These are phyloP conservation scores for Prunus mongolica DNA, from an alignment of 306 rosid species.

Conservation along the genomic window DNA sequence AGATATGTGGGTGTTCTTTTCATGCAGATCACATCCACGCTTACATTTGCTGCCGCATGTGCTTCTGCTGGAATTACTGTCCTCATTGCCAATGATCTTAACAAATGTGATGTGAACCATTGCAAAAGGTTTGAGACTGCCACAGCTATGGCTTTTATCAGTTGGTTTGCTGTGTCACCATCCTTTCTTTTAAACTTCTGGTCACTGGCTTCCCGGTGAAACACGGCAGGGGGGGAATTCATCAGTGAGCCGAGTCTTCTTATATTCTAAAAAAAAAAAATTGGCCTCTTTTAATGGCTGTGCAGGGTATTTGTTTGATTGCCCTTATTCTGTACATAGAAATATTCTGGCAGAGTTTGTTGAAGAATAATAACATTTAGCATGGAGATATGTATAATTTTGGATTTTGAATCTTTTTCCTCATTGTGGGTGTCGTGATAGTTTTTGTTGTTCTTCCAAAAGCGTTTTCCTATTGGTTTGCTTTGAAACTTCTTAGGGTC, in stretches of 20 bases:
- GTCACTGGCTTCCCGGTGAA: constrained; percentile 39
- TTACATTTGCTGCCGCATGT: constrained; percentile 42
- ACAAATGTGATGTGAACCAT: constrained; percentile 29
- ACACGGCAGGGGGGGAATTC: neutral
- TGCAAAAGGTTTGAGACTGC: constrained; percentile 37
- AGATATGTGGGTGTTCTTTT: neutral
- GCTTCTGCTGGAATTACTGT: constrained; percentile 49
- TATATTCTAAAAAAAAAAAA: neutral
- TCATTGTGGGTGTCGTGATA: neutral
- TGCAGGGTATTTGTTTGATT: neutral
- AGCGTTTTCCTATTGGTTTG: neutral
- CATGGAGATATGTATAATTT: neutral
- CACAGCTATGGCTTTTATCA: constrained; percentile 44
- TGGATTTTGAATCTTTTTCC: neutral
- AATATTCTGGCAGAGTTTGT: neutral
- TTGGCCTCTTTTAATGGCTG: neutral
- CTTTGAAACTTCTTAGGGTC: neutral
- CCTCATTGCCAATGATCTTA: constrained; percentile 35
- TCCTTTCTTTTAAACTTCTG: constrained; percentile 41
- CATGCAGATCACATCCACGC: constrained; percentile 37
- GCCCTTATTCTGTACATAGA: constrained; percentile 3
- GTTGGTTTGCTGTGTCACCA: constrained; percentile 46
- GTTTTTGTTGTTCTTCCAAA: neutral
- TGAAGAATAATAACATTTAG: neutral
- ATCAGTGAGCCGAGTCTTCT: neutral